phyloP scores from a whole-genome alignment of 2,329 filamentous ascomycete species.

The Zymoseptoria tritici region DNA sequence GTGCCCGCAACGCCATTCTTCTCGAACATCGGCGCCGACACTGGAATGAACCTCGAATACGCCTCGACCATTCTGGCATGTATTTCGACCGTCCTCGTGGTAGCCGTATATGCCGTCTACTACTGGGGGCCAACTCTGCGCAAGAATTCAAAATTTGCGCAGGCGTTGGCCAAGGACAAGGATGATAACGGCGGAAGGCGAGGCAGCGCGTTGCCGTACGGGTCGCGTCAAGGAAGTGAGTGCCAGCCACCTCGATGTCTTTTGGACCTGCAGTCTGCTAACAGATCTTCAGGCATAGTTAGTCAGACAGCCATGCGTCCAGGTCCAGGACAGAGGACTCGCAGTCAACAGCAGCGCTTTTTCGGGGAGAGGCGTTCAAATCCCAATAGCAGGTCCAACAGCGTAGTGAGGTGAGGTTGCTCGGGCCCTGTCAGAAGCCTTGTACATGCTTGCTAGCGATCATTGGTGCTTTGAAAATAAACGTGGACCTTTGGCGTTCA shows the following conservation, averaged over 20 bases:
- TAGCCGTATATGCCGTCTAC: conserved; percentile 52
- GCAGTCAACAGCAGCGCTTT: conserved; percentile 24
- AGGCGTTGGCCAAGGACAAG: conserved; percentile 32
- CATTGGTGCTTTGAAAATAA: background rate
- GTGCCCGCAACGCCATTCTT: conserved; percentile 60
- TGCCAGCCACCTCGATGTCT: background rate
- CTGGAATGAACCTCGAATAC: conserved; percentile 43
- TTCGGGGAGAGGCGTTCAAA: conserved; percentile 11
- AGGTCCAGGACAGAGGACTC: conserved; percentile 16
- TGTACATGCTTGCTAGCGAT: background rate
- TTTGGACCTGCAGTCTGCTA: conserved; percentile 54
- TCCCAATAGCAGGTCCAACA: background rate
- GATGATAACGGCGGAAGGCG: conserved; percentile 21
- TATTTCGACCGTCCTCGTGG: conserved; percentile 44
- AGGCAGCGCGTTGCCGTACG: conserved; percentile 22
- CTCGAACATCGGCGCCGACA: conserved; percentile 31
- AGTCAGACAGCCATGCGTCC: conserved; percentile 9
- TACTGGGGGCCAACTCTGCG: conserved; percentile 49
- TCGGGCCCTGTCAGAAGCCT: background rate
- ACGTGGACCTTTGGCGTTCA: background rate
- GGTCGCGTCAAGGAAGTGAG: conserved; percentile 19
- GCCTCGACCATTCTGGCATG: conserved; percentile 50
- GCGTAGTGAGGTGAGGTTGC: background rate
- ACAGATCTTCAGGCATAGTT: conserved; percentile 80
- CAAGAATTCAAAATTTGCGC: conserved; percentile 46